These are phyloP conservation scores for Trichoderma virens DNA, from an alignment of 495 filamentous ascomycete genomes.

Conservation along the genomic window DNA sequence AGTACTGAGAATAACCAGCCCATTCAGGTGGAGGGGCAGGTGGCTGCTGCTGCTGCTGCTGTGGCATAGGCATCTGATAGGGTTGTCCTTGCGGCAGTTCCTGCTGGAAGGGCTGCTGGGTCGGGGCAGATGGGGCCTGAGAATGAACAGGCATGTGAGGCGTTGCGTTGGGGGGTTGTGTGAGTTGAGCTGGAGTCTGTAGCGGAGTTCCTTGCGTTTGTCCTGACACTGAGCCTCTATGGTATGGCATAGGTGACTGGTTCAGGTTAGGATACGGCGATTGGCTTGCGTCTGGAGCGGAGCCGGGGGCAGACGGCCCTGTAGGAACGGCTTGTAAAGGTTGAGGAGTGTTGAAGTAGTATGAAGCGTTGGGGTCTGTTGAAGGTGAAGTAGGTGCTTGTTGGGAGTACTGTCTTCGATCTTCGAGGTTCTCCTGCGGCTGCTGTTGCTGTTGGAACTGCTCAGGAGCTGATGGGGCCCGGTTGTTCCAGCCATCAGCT, in stretches of 20 bases:
- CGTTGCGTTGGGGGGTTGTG: conserved; percentile 21
- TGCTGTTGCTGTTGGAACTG: conserved; percentile 26
- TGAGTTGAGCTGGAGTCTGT: conserved; percentile 37
- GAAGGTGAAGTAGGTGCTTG: conserved; percentile 25
- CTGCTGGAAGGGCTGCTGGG: conserved; percentile 15
- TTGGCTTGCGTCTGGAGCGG: conserved; percentile 26
- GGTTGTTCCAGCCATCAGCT: conserved; percentile 36
- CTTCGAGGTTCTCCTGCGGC: conserved; percentile 24
- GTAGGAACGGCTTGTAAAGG: conserved; percentile 26
- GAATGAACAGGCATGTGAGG: conserved; percentile 17
- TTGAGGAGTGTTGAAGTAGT: conserved; percentile 39
- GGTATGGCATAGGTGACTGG: conserved; percentile 31
- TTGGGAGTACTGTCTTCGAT: conserved; percentile 20
- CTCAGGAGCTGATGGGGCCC: conserved; percentile 21
- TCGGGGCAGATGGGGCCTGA: conserved; percentile 13
- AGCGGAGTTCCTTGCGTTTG: conserved; percentile 24
- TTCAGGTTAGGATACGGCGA: conserved; percentile 41
- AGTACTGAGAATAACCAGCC: conserved; percentile 52
- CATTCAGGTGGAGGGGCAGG: conserved; percentile 32
- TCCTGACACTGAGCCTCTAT: conserved; percentile 25
- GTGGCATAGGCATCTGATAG: conserved; percentile 13
- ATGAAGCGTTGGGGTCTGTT: conserved; percentile 38
- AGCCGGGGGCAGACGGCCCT: conserved; percentile 25
- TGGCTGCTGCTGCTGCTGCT: conserved; percentile 23
- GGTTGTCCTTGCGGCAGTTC: conserved; percentile 21